Evolutionary conservation across 2,329 filamentous ascomycete species (phyloP).

Genomic region (Periconia sp.): DNA sequence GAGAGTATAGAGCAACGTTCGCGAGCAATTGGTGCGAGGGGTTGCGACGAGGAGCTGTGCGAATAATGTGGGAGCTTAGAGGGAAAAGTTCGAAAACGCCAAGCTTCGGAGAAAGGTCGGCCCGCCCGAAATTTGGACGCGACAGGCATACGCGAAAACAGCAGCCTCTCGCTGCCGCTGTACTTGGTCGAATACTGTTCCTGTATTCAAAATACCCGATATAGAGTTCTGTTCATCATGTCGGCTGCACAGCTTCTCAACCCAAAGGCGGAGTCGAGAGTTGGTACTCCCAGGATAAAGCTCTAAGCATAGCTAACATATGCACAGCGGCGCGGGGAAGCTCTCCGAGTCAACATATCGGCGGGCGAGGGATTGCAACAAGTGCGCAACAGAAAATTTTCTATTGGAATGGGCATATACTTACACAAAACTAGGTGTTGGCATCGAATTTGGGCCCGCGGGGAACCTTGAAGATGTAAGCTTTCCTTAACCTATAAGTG

Average conservation of each 20-base stretch:
- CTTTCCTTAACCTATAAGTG: too few relatives aligned
- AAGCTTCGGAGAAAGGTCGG: conserved; percentile 8
- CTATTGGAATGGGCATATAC: neutral
- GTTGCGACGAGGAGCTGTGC: conserved; percentile 10
- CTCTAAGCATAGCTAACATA: conserved; percentile 50
- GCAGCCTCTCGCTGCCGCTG: conserved; percentile 21
- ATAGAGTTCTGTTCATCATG: conserved; percentile 62
- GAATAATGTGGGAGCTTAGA: conserved; percentile 3
- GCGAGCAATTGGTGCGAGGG: conserved; percentile 20
- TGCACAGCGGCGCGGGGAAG: conserved; percentile 88
- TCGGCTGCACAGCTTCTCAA: conserved; percentile 98
- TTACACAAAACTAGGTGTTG: conserved; percentile 72
- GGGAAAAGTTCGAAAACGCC: conserved; percentile 12
- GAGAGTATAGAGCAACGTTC: conserved; percentile 10
- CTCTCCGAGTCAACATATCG: conserved; percentile 94
- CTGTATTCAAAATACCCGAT: conserved; percentile 26
- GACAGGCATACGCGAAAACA: conserved; percentile 33
- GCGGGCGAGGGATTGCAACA: conserved; percentile 80
- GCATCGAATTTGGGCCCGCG: conserved; percentile 94
- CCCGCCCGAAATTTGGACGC: conserved; percentile 29
- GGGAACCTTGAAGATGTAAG: conserved; percentile 96
- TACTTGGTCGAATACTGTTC: conserved; percentile 18
- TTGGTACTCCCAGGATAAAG: conserved; percentile 55
- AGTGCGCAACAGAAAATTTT: conserved; percentile 45
- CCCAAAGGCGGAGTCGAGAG: conserved; percentile 97